These are phyloP conservation scores for Barnettozyma populi DNA, from an alignment of 805 yeast genomes.

Conservation along the genomic window DNA sequence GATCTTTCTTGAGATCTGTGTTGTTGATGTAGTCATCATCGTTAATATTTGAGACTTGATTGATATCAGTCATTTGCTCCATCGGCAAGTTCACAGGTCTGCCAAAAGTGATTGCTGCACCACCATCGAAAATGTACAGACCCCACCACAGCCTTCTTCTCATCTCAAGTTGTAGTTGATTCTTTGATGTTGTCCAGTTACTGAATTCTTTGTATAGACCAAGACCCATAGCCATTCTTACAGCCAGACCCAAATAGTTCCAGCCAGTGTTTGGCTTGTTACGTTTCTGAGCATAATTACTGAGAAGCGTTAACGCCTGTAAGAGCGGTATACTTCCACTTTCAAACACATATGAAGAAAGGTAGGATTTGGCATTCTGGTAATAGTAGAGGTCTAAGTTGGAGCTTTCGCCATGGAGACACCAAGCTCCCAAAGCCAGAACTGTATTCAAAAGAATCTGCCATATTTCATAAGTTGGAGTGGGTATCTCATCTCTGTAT, in stretches of 20 bases:
- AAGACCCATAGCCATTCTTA: slow-evolving; percentile 60
- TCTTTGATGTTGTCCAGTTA: slow-evolving; percentile 32
- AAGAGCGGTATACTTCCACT: slow-evolving; percentile 53
- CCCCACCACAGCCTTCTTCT: slow-evolving; percentile 69
- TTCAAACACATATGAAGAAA: slow-evolving; percentile 48
- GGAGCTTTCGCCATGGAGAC: slow-evolving; percentile 48
- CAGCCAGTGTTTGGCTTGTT: slow-evolving; percentile 66
- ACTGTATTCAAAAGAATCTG: slow-evolving; percentile 51
- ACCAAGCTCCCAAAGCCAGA: slow-evolving; percentile 67
- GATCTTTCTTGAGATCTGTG: slow-evolving; percentile 14
- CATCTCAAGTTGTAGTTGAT: slow-evolving; percentile 43
- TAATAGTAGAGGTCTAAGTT: slow-evolving; percentile 52
- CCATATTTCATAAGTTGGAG: slow-evolving; percentile 43
- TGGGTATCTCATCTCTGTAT: slow-evolving; percentile 36
- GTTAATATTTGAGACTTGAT: slow-evolving; percentile 44
- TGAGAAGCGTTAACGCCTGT: slow-evolving; percentile 46
- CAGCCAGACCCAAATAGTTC: slow-evolving; percentile 60
- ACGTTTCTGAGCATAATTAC: slow-evolving; percentile 59
- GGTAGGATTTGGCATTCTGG: slow-evolving; percentile 41
- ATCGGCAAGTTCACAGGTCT: slow-evolving; percentile 54
- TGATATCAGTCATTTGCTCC: slow-evolving; percentile 41
- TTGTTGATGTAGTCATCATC: slow-evolving; percentile 31
- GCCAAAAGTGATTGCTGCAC: slow-evolving; percentile 60
- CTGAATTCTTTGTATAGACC: slow-evolving; percentile 56
- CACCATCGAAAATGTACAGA: slow-evolving; percentile 55